Evolutionary conservation across 495 filamentous ascomycete genomes (phyloP), one percentile per base, ranked within the genome.

Genomic region (Podospora anserina): DNA sequence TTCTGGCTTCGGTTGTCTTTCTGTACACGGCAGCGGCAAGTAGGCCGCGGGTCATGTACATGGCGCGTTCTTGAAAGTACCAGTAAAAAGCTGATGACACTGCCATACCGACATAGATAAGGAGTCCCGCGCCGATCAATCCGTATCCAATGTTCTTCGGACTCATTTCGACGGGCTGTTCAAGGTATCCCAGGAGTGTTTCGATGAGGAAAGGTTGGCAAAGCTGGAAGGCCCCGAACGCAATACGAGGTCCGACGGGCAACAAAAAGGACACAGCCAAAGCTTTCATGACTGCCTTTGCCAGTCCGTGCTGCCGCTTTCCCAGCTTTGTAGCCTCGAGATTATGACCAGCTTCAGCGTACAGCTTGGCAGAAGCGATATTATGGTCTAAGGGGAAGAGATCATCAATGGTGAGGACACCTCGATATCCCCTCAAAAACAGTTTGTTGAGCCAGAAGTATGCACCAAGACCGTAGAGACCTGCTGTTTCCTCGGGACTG

Each of bases 191-290:
- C 5, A 89, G 72, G 0, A 86, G 81, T 13, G 82, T 77, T 30
- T 87, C 77, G 23, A 91, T 83, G 15, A 92, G 81, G 62, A 91
- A 83, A 0, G 90, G 90, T 69, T 91, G 89, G 65, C 83, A 84
- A 60, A 89, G 86, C 20, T 81, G 86, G 69, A 92, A 88, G 15
- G 67, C 77, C 4, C 69, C 68, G 56, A 78, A 64, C 0, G 75
- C 75, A 5, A 80, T 67, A 2, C 77, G 74, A 2, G 78, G 76
- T 1, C 66, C 68, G 1, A 80, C 63, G 0, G 78, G 77, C 5
- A 80, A 68, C 20, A 80, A 18, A 1, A 81, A 69, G 1, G 76
- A 74, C 0, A 76, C 71, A 4, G 71, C 64, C n/a, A 76, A 58
- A 18, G 68, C 59, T 44, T 68, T 71, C 0, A 44, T 61, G 2